Base-by-base conservation (phyloP, 495 filamentous ascomycete genomes). In the Zalerion maritima region DNA sequence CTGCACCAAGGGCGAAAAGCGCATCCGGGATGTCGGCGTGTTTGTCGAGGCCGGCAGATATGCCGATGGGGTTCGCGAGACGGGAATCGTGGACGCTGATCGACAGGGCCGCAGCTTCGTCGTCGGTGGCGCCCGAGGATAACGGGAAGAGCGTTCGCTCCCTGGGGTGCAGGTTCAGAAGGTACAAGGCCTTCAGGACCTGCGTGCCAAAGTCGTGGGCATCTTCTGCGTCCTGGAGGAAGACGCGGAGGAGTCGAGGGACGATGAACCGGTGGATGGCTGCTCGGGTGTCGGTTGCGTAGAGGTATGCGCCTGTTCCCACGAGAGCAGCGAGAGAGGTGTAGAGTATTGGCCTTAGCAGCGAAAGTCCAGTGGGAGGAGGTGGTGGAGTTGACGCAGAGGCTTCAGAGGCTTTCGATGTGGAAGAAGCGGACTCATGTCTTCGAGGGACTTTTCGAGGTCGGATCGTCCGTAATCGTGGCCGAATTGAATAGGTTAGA, bases 1-100 rank as follows among this genome's bases (percentile, higher is more conserved):
- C 71, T 4, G 83, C 73, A 12, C 87, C 87, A 4, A 92, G 62
- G 2, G 71, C 78, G 34, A 94, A 77, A 7, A 96, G 66, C 2
- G 75, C 62, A 36, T 84, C 76, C 3, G 83, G 80, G 30, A 93
- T 75, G 11, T 91, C 80, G 23, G 73, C 91, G 47, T 91, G 68
- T 56, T 97, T 96, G 59, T 97, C 89, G 10, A 97, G 69, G 19
- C 89, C 89, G 6, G 81, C 91, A 5, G 85, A 91, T 26, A 84
- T 93, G 26, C 74, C 91, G 35, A 96, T 73, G 0, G 89, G 89
- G 49, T 92, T 93, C 32, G 64, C 57, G 17, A 97, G 62, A 7
- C 53, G 66, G 29, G 79, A 69, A 10, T 81, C 85, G 46, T 92
- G 96, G 12, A 97, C 71, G 51, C 71, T 51, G 7, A 66, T 43